Evolutionary conservation across 1,139 yeast species (phyloP).

Genomic region (Arxiozyma slooffiae): DNA sequence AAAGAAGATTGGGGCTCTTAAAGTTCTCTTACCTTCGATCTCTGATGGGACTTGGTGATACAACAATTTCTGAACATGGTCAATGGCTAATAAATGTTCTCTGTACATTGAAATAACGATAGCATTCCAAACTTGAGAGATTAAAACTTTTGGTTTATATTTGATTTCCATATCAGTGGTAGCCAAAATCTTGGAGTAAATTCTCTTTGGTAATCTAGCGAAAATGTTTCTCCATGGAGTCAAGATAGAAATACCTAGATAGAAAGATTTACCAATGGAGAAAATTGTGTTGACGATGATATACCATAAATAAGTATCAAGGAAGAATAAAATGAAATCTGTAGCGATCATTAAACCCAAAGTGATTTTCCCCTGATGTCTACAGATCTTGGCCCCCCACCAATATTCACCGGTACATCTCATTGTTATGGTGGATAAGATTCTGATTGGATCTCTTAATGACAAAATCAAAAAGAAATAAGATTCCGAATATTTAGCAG

Average conservation of each 20-base stretch:
- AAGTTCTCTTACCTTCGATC: constrained; percentile 94
- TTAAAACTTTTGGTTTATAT: constrained; percentile 95
- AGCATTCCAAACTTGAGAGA: constrained; percentile 98
- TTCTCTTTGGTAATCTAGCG: constrained; percentile 95
- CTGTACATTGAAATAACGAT: constrained; percentile 97
- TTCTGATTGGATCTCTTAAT: constrained; percentile 87
- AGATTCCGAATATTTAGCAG: constrained; percentile 82
- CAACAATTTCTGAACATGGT: constrained; percentile 91
- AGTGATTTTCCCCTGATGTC: constrained; percentile 76
- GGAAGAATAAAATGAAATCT: constrained; percentile 88
- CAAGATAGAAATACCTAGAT: constrained; percentile 94
- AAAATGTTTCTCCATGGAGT: constrained; percentile 99
- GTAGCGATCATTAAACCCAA: constrained; percentile 87
- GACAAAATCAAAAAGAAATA: constrained; percentile 88
- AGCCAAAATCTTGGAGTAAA: constrained; percentile 91
- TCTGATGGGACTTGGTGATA: constrained; percentile 98
- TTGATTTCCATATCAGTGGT: constrained; percentile 98
- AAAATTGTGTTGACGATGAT: constrained; percentile 87
- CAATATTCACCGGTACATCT: constrained; percentile 86
- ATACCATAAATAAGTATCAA: constrained; percentile 98
- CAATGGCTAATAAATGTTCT: constrained; percentile 93
- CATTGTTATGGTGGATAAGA: constrained; percentile 52
- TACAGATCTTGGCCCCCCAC: constrained; percentile 68
- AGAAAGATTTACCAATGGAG: constrained; percentile 95
- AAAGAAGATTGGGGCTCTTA: constrained; percentile 97